phyloP scores from a whole-genome alignment of 768 basidiomycete genomes.

The Boletales sp. region DNA sequence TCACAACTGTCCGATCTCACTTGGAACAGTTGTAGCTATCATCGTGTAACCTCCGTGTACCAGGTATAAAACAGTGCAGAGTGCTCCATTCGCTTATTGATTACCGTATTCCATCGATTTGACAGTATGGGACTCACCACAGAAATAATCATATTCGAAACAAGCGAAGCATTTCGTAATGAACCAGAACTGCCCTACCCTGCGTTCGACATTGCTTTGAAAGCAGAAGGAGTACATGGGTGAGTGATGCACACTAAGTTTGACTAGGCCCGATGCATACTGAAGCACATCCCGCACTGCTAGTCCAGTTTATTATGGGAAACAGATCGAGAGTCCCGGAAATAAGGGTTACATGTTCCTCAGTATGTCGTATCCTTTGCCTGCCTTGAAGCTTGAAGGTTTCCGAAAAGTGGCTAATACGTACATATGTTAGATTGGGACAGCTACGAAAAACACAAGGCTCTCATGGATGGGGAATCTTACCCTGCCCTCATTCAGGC shows the following conservation, averaged over 20 bases:
- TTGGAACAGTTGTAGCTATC: too few species aligned
- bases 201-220: constrained; percentile 9
- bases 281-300: background rate
- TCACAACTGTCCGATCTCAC: too few species aligned
- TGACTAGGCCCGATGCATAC: background rate
- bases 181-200: background rate
- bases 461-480: constrained; percentile 1
- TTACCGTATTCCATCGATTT: background rate
- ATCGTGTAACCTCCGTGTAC: too few species aligned
- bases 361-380: background rate
- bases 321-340: constrained; percentile 15
- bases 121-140: constrained; percentile 17
- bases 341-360: constrained; percentile 5
- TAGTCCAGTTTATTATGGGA: constrained; percentile 20
- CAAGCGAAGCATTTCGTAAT: constrained; percentile 6
- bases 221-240: constrained; percentile 8
- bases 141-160: constrained; percentile 19
- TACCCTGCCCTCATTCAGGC: constrained; percentile 3
- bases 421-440: constrained; percentile 22
- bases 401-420: too few species aligned
- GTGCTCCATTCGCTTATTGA: too few species aligned
- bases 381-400: too few species aligned
- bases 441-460: constrained; percentile 18
- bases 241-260: constrained; percentile 4
- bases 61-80: too few species aligned